Evolutionary conservation across 2,329 filamentous ascomycete genomes (phyloP), one percentile per base, ranked within the genome.

Genomic region (Penicillium sp.): DNA sequence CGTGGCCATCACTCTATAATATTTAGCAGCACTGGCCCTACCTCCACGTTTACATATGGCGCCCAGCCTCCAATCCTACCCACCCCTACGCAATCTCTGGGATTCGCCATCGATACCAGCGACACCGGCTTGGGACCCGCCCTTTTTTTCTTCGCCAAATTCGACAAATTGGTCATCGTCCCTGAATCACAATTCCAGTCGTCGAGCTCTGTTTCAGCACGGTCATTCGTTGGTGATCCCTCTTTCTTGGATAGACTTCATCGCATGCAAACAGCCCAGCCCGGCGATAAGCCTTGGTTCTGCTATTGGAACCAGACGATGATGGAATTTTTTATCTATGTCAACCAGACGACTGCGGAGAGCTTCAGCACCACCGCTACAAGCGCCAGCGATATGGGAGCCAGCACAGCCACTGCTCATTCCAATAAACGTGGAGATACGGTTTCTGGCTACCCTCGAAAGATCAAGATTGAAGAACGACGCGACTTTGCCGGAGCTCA

Each of bases 261-360:
- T 55, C 76, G 77, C 59, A 78, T 78, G 42, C 77, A 80, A 64
- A 72, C 79, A 54, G 78, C 78, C 11, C 71, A 78, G 58, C 79
- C 82, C n/a, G 85, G 85, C 8, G 85, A 89, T 38, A 82, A 81
- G 60, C 87, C 87, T 2, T 91, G 87, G 87, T 88, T 86, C 68
- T 91, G 88, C 73, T 85, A 84, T 71, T 91, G 87, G 87, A 90
- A 90, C 70, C 78, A 80, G 14, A 90, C 88, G 0, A 80, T 86
- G 56, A 80, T 90, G 53, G 88, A 90, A 72, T 84, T 85, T 40
- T 90, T 89, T 73, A 82, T 91, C 51, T 91, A 89, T 68, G 79
- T 86, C 56, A 82, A 85, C 57, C 75, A 85, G 71, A 78, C 84
- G 52, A 78, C 82, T 14, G 66, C 68, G 28, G 70, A 68, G 25